phyloP scores from a whole-genome alignment of 2,329 filamentous ascomycete species.

The Lasiodiplodia theobromae region DNA sequence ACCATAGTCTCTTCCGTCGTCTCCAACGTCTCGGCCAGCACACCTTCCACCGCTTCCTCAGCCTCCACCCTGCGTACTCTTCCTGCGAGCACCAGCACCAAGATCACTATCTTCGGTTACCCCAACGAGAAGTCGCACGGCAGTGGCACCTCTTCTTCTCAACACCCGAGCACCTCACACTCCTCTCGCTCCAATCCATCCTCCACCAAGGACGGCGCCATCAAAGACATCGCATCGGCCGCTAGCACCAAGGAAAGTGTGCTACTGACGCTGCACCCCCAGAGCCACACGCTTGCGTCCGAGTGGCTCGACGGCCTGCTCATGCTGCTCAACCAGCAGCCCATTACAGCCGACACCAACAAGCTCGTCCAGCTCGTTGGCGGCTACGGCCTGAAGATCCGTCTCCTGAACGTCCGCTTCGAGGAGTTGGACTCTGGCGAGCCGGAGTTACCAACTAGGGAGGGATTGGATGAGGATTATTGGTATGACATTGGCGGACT shows the following conservation, averaged over 20 bases:
- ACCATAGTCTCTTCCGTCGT: slow-evolving; percentile 89
- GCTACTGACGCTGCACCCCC: slow-evolving; percentile 82
- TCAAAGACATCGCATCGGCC: not conserved
- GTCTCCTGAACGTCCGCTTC: slow-evolving; percentile 87
- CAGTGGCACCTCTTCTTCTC: slow-evolving; percentile 9
- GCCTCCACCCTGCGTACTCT: slow-evolving; percentile 55
- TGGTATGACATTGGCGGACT: slow-evolving; percentile 73
- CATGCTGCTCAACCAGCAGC: slow-evolving; percentile 93
- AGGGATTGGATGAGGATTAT: slow-evolving; percentile 90
- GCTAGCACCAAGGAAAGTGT: slow-evolving; percentile 66
- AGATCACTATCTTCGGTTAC: slow-evolving; percentile 90
- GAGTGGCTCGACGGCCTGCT: slow-evolving; percentile 97
- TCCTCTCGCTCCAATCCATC: slow-evolving; percentile 34
- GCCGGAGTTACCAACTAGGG: slow-evolving; percentile 77
- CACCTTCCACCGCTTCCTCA: slow-evolving; percentile 56
- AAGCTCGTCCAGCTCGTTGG: slow-evolving; percentile 85
- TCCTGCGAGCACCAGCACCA: slow-evolving; percentile 65
- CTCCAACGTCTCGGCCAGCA: slow-evolving; percentile 81
- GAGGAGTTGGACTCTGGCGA: slow-evolving; percentile 76
- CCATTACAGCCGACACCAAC: slow-evolving; percentile 95
- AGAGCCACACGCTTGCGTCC: slow-evolving; percentile 81
- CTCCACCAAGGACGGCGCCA: slow-evolving; percentile 43
- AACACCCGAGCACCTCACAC: slow-evolving; percentile 30
- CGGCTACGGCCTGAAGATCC: slow-evolving; percentile 91
- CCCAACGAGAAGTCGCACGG: slow-evolving; percentile 32